Evolutionary conservation across 148 eudicot genomes (phyloP).

Genomic region (Spergularia marina): DNA sequence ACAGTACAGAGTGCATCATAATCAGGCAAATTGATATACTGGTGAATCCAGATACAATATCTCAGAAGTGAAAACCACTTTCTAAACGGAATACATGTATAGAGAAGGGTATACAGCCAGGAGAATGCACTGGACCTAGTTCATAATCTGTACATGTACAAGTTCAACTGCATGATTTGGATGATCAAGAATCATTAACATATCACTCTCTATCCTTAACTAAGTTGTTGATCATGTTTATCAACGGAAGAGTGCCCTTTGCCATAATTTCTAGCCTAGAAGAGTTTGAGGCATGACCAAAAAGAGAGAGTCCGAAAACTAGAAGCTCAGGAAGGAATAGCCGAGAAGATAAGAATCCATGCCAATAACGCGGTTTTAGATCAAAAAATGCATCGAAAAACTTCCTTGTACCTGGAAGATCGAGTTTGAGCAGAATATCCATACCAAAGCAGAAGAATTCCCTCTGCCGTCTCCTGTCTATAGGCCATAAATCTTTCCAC

Average conservation of each 20-base stretch:
- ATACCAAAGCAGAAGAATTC: conserved; percentile 98
- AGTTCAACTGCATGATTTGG: neutral
- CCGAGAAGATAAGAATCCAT: conserved; percentile 93
- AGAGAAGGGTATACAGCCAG: conserved; percentile 22
- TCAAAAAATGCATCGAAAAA: conserved; percentile 94
- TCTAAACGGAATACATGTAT: conserved; percentile 9
- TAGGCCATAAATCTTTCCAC: conserved; percentile 95
- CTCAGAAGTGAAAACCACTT: neutral
- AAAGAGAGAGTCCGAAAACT: conserved; percentile 82
- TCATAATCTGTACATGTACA: conserved; percentile 21
- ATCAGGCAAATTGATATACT: neutral
- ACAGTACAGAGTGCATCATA: neutral
- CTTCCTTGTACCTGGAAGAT: conserved; percentile 79
- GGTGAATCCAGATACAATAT: neutral
- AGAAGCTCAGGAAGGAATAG: conserved; percentile 82
- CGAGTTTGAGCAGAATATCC: conserved; percentile 94
- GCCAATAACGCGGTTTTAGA: conserved; percentile 96
- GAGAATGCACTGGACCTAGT: conserved; percentile 8
- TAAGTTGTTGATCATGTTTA: conserved; percentile 75
- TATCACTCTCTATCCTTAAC: conserved; percentile 59
- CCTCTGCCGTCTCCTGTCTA: conserved; percentile 89
- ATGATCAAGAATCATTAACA: neutral
- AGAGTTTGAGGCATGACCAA: conserved; percentile 74
- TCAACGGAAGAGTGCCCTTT: conserved; percentile 88
- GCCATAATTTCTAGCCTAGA: conserved; percentile 96